Evolutionary conservation across 805 yeast species (phyloP).

Genomic region (Lipomyces spencermartinsiae): DNA sequence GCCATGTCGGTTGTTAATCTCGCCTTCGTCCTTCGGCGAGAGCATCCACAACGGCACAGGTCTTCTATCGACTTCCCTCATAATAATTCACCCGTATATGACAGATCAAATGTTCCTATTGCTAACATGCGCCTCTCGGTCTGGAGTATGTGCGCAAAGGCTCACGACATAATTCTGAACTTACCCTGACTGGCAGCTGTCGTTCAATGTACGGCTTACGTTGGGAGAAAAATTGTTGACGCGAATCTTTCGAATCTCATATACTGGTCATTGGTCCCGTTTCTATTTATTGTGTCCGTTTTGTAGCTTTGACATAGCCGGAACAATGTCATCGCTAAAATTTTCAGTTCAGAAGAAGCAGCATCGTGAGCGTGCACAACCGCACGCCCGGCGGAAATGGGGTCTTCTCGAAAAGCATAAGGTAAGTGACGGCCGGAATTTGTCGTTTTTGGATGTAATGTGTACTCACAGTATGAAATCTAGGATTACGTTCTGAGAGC

Average conservation of each 20-base stretch:
- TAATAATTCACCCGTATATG: not conserved
- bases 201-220: not conserved
- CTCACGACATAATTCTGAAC: not conserved
- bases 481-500: conserved; percentile 74
- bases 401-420: conserved; percentile 95
- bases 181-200: too few relatives aligned
- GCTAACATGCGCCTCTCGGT: not conserved
- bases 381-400: conserved; percentile 68
- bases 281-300: not conserved
- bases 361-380: conserved; percentile 93
- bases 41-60: conserved; percentile 35
- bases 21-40: conserved; percentile 33
- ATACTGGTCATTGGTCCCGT: not conserved
- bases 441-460: not conserved
- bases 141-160: not conserved
- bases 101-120: not conserved
- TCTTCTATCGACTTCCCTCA: conserved; percentile 2
- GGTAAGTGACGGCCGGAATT: conserved; percentile 8
- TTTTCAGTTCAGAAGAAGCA: conserved; percentile 96
- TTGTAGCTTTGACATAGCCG: not conserved
- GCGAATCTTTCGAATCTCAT: not conserved
- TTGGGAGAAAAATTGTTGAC: not conserved
- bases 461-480: not conserved
- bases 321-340: conserved; percentile 72
- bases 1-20: conserved; percentile 20